phyloP scores from a whole-genome alignment of 805 yeast species.

The Candida loeiensis region DNA sequence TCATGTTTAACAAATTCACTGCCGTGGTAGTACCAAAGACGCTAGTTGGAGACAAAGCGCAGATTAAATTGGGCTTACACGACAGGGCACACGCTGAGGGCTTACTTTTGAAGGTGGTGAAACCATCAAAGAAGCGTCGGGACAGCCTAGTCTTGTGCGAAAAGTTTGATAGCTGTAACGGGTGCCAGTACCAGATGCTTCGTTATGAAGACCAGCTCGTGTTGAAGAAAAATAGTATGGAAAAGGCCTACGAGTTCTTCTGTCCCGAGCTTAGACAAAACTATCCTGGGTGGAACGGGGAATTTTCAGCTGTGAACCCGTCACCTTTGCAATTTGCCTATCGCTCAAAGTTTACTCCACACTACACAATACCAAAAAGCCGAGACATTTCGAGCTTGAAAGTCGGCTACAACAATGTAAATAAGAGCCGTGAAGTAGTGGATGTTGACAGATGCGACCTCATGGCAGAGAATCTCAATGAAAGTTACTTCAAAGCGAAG shows the following conservation, averaged over 20 bases:
- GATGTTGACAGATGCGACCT: constrained; percentile 38
- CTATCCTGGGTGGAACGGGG: constrained; percentile 5
- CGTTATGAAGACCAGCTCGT: constrained; percentile 35
- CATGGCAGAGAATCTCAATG: constrained; percentile 31
- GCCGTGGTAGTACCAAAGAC: constrained; percentile 38
- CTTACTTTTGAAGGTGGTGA: constrained; percentile 17
- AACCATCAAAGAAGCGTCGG: constrained; percentile 16
- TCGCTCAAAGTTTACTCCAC: constrained; percentile 43
- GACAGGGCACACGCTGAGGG: constrained; percentile 31
- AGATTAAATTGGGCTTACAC: constrained; percentile 28
- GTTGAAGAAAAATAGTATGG: constrained; percentile 28
- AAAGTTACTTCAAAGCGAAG: constrained; percentile 17
- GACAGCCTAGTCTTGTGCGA: constrained; percentile 29
- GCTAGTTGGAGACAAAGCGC: constrained; percentile 35
- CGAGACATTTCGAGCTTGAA: constrained; percentile 9
- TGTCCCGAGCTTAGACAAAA: constrained; percentile 22
- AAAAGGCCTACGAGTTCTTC: constrained; percentile 33
- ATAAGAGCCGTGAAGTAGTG: constrained; percentile 21
- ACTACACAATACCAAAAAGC: constrained; percentile 20
- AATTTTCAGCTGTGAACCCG: constrained; percentile 26
- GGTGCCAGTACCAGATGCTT: constrained; percentile 44
- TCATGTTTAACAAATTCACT: constrained; percentile 17
- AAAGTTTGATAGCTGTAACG: constrained; percentile 36
- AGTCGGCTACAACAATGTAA: constrained; percentile 31
- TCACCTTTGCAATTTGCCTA: constrained; percentile 39